Base-by-base conservation (phyloP, 2,329 filamentous ascomycete species). In the Hypomyces rosellus region DNA sequence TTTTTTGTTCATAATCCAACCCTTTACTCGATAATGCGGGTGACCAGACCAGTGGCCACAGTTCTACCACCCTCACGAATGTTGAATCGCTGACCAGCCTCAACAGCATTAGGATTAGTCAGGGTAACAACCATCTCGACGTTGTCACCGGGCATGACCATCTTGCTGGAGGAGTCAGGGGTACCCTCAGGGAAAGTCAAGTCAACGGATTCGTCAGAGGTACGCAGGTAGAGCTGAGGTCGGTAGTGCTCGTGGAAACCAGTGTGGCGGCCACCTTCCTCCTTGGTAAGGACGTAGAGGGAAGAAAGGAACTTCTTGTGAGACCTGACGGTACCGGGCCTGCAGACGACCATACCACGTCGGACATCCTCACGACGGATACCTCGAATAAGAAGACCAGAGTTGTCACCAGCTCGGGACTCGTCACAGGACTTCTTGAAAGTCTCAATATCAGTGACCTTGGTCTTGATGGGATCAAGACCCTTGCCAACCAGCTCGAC, bases 361-460 rank as follows among this genome's bases (percentile, higher is more conserved):
- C 77, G 80, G 65, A 99, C 81, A 64, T 99, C 95, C 76, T 99
- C 93, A 66, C 93, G 90, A 74, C 90, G 91, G 67, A 99, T 74
- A 79, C 93, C 92, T 75, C 93, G 89, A 71, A 99, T 86, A 49
- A 99, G 83, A 36, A 99, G 87, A 67, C 93, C 93, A 22, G 93
- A 96, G 84, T 97, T 99, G 75, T 99, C 93, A 71, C 93, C 93
- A 55, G 93, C 93, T 63, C 88, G 84, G 53, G 92, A 95, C 75
- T 96, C 89, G 52, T 96, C 91, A 73, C 93, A 97, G 45, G 90
- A 95, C 83, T 99, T 99, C 82, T 97, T 96, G 82, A 99, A 99
- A 59, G 92, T 99, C 80, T 99, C 93, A 61, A 99, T 97, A 67
- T 99, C 95, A 65, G 93, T 99, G 59, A 99, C 92, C 81, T 96